These are phyloP conservation scores for Hypericum perforatum DNA, from an alignment of 345 rosid species.

Conservation along the genomic window DNA sequence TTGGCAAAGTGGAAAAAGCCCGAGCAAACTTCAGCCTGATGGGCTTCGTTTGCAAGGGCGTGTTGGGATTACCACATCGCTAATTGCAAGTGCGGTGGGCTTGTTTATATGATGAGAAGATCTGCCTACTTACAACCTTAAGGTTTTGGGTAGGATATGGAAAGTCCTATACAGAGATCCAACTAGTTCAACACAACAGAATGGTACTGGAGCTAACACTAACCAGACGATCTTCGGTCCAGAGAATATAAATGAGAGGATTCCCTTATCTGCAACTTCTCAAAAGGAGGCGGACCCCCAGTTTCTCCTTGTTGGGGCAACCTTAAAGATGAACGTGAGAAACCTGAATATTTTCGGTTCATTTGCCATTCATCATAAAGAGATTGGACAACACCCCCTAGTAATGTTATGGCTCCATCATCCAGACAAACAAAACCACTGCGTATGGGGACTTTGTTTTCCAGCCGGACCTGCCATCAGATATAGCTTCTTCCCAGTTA, in stretches of 20 bases:
- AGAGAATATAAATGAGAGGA: constrained; percentile 24
- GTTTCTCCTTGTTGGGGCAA: constrained; percentile 35
- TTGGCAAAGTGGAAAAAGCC: too few species aligned
- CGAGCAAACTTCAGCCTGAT: too few species aligned
- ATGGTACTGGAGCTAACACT: background rate
- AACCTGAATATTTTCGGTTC: constrained; percentile 55
- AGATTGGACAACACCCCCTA: constrained; percentile 78
- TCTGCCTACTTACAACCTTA: too few species aligned
- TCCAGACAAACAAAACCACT: constrained; percentile 63
- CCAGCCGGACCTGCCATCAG: constrained; percentile 61
- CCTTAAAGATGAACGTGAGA: constrained; percentile 48
- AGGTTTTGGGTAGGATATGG: too few species aligned
- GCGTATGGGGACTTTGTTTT: constrained; percentile 53
- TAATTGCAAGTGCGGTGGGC: too few species aligned
- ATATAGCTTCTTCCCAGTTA: background rate
- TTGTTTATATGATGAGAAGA: too few species aligned
- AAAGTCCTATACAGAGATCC: too few species aligned
- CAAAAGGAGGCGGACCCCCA: constrained; percentile 75
- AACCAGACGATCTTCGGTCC: constrained; percentile 18
- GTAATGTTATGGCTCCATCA: constrained; percentile 42
- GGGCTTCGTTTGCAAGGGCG: too few species aligned
- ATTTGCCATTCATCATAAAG: constrained; percentile 86
- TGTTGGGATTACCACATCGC: too few species aligned
- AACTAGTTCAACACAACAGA: too few species aligned
- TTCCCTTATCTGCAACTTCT: constrained; percentile 55